These are phyloP conservation scores for Wallacemonas sp. DNA, from an alignment of 208 protist genomes.

Conservation along the genomic window DNA sequence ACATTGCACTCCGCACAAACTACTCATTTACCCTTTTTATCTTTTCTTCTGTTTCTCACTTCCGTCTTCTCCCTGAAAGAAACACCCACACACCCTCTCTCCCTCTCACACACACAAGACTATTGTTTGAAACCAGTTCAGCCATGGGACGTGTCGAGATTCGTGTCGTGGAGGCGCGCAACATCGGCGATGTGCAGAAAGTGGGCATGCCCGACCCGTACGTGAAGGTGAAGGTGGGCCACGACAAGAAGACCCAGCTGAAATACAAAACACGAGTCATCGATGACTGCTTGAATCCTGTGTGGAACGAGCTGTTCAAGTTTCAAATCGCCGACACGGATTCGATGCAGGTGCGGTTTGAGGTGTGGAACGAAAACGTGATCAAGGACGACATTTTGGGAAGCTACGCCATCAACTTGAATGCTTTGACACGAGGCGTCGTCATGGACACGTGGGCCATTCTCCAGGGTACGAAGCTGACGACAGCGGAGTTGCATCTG, in stretches of 20 bases:
- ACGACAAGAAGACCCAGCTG: constrained; percentile 44
- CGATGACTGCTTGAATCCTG: constrained; percentile 47
- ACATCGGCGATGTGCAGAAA: constrained; percentile 47
- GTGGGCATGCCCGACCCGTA: constrained; percentile 61
- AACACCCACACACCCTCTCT: neutral
- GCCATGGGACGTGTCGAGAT: constrained; percentile 71
- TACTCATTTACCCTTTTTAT: neutral
- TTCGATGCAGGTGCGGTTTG: constrained; percentile 38
- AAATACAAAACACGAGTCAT: constrained; percentile 36
- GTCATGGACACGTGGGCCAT: constrained; percentile 62
- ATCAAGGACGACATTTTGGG: constrained; percentile 63
- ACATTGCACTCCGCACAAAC: neutral
- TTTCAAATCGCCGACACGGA: constrained; percentile 70
- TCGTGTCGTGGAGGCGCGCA: constrained; percentile 53
- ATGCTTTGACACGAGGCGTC: constrained; percentile 48
- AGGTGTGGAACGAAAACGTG: constrained; percentile 75
- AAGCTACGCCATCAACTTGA: constrained; percentile 44
- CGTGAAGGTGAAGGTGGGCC: constrained; percentile 41
- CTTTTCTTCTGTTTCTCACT: neutral
- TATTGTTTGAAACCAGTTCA: no score
- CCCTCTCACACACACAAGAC: neutral
- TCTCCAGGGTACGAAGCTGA: constrained; percentile 33
- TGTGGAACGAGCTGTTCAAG: constrained; percentile 73
- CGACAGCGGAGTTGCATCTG: constrained; percentile 60
- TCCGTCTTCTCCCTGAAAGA: neutral